Conservation (phyloP, 768 basidiomycete species). For the Auricularia heimuer region DNA sequence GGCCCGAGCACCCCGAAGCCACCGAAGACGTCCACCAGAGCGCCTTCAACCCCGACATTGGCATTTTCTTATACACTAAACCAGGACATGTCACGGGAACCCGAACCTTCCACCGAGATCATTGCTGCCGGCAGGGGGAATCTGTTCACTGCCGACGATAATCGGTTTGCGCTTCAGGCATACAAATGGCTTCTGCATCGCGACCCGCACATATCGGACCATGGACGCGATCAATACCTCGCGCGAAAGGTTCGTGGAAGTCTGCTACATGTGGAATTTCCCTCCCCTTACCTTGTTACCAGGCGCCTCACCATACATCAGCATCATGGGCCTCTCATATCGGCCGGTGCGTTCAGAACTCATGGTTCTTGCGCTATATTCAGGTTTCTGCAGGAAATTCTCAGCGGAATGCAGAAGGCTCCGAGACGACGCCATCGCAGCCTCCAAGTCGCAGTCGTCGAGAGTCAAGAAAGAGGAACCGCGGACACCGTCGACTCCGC, state of each 20-base stretch:
- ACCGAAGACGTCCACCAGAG: too few species aligned
- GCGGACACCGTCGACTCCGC: too few species aligned
- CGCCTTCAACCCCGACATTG: too few species aligned
- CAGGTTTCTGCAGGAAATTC: neutral
- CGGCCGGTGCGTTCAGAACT: neutral
- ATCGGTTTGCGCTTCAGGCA: neutral
- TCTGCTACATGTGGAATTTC: too few species aligned
- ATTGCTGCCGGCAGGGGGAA: neutral
- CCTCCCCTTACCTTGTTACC: neutral
- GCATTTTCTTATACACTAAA: too few species aligned
- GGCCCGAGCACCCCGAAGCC: too few species aligned
- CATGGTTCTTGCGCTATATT: neutral
- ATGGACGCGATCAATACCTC: neutral
- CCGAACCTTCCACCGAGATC: neutral
- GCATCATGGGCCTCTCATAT: neutral
- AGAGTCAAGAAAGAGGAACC: too few species aligned
- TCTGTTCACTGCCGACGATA: neutral
- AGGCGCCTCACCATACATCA: neutral
- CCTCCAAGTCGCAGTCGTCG: too few species aligned
- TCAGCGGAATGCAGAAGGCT: too few species aligned
- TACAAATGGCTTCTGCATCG: neutral
- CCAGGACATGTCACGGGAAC: neutral
- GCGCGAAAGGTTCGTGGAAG: neutral
- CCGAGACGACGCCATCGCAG: too few species aligned
- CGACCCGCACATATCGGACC: neutral